Conservation (phyloP, 176 grass and related monocot species). For the Phyllostachys edulis region DNA sequence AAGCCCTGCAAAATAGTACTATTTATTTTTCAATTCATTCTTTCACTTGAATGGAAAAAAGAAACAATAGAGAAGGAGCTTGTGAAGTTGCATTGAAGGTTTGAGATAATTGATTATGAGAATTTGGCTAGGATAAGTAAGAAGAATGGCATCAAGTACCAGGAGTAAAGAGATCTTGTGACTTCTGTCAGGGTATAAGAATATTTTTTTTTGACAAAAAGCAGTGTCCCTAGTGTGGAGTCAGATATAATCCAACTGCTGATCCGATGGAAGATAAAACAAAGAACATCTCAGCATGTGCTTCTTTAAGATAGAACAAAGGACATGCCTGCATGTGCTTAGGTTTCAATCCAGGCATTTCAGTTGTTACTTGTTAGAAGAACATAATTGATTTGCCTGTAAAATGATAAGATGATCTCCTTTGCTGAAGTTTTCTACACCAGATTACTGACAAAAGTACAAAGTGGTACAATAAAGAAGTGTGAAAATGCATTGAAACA, state of each 20-base stretch:
- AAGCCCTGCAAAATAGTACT: slow-evolving; percentile 14
- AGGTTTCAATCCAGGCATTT: slow-evolving; percentile 20
- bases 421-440: background rate
- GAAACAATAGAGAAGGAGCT: background rate
- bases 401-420: background rate
- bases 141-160: slow-evolving; percentile 18
- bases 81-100: background rate
- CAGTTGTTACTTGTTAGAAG: background rate
- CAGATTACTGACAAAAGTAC: background rate
- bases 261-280: slow-evolving; percentile 32
- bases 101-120: background rate
- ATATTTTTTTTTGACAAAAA: slow-evolving; percentile 26
- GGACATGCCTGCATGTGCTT: slow-evolving; percentile 25
- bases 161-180: slow-evolving; percentile 27
- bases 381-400: background rate
- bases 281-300: slow-evolving; percentile 18
- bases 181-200: slow-evolving; percentile 47
- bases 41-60: background rate
- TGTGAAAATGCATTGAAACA: background rate
- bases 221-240: background rate
- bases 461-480: slow-evolving; percentile 2
- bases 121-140: slow-evolving; percentile 20
- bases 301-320: slow-evolving; percentile 8
- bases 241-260: slow-evolving; percentile 17
- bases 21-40: slow-evolving; percentile 1